phyloP scores from a whole-genome alignment of 257 asterid species.

The Jasminum sambac region DNA sequence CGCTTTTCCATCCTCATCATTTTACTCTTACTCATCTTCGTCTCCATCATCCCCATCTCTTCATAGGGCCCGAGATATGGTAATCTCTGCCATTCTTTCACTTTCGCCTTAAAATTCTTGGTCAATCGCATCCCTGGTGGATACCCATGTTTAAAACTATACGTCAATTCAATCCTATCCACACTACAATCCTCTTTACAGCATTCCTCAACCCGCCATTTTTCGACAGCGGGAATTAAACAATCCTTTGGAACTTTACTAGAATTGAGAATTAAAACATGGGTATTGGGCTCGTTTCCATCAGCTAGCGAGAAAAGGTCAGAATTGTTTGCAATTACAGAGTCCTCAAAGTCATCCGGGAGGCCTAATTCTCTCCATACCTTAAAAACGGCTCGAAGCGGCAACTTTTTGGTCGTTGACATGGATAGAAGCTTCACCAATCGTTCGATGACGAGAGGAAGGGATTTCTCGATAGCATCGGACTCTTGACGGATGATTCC shows the following conservation, averaged over 20 bases:
- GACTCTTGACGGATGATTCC: slow-evolving; percentile 51
- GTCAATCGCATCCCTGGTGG: slow-evolving; percentile 88
- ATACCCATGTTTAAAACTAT: slow-evolving; percentile 63
- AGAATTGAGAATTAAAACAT: slow-evolving; percentile 52
- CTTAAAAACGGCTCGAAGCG: slow-evolving; percentile 81
- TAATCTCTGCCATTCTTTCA: slow-evolving; percentile 77
- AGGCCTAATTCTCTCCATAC: slow-evolving; percentile 83
- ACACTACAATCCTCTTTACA: slow-evolving; percentile 57
- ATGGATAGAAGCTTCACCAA: slow-evolving; percentile 69
- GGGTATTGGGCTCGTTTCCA: slow-evolving; percentile 73
- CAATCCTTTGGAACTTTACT: slow-evolving; percentile 39
- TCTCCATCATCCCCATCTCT: slow-evolving; percentile 44
- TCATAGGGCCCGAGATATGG: slow-evolving; percentile 74
- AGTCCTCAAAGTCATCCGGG: slow-evolving; percentile 84
- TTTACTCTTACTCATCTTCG: slow-evolving; percentile 40
- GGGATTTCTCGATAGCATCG: slow-evolving; percentile 38
- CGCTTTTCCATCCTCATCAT: slow-evolving; percentile 72
- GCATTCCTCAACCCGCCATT: slow-evolving; percentile 76
- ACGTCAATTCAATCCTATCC: slow-evolving; percentile 54
- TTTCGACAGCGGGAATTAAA: slow-evolving; percentile 64
- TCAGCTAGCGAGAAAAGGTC: slow-evolving; percentile 55
- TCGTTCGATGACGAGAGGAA: slow-evolving; percentile 51
- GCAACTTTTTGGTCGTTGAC: slow-evolving; percentile 62
- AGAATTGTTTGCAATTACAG: slow-evolving; percentile 55
- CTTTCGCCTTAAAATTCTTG: slow-evolving; percentile 61